Percentiles rank a stretch among this genome's conserved stretches.
phyloP scores from a whole-genome alignment of 2,329 filamentous ascomycete species.

The Reticulascus tulasneorum region DNA sequence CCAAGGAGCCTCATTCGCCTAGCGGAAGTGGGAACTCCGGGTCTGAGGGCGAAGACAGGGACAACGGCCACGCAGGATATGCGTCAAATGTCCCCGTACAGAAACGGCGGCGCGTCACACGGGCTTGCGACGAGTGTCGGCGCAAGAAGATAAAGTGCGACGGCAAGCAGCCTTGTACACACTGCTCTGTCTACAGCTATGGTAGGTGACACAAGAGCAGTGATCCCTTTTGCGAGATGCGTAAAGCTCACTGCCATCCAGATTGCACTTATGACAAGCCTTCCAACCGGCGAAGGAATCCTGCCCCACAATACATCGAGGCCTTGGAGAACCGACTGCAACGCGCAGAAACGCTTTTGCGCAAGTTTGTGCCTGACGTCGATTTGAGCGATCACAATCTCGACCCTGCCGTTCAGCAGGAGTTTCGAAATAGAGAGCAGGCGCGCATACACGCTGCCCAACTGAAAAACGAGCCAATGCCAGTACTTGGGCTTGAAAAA shows the following conservation, averaged over 20 bases:
- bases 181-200: constrained; percentile 98
- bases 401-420: constrained; percentile 71
- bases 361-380: constrained; percentile 76
- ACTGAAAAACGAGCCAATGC: constrained; percentile 30
- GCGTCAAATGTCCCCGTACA: constrained; percentile 58
- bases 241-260: constrained; percentile 33
- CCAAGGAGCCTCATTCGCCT: constrained; percentile 32
- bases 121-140: constrained; percentile 78
- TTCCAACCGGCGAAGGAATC: constrained; percentile 85
- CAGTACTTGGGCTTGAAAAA: constrained; percentile 31
- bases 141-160: constrained; percentile 87
- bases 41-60: constrained; percentile 34
- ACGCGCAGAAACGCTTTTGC: constrained; percentile 75
- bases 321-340: constrained; percentile 79
- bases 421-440: constrained; percentile 54
- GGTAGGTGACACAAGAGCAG: constrained; percentile 58
- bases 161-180: constrained; percentile 84
- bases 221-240: neutral
- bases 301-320: constrained; percentile 89
- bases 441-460: constrained; percentile 42
- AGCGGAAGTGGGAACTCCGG: constrained; percentile 40
- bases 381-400: constrained; percentile 82
- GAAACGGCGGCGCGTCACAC: constrained; percentile 73
- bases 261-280: constrained; percentile 96
- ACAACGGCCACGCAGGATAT: constrained; percentile 20